Evolutionary conservation across 257 asterid genomes (phyloP).

Genomic region (Solanum tarapatanum): DNA sequence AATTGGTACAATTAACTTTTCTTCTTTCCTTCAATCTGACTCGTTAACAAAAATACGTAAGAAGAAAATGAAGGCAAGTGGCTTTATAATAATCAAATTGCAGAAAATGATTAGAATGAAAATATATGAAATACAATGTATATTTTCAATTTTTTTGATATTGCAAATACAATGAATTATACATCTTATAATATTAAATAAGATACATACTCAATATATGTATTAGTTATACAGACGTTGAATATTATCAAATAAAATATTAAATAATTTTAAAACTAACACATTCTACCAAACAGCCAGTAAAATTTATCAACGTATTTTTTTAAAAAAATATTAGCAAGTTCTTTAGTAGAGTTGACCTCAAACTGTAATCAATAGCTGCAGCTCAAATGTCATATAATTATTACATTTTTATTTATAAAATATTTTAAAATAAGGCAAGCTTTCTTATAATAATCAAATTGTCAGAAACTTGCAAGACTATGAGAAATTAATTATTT

Average conservation of each 20-base stretch:
- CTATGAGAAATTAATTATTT: background rate
- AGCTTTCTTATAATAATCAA: background rate
- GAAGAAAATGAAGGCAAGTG: background rate
- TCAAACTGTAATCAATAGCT: background rate
- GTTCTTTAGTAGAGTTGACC: background rate
- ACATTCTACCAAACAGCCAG: background rate
- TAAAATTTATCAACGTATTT: background rate
- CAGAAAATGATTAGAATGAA: too few species aligned
- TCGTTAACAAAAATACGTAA: background rate
- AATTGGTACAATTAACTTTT: background rate
- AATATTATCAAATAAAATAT: background rate
- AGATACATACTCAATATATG: too few species aligned
- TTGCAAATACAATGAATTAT: background rate
- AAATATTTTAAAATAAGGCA: background rate
- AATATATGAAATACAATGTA: too few species aligned
- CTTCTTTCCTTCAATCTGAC: background rate
- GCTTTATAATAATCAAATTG: background rate
- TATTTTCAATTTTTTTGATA: too few species aligned
- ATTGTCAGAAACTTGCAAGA: background rate
- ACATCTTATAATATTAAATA: too few species aligned
- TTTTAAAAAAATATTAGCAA: fast-evolving
- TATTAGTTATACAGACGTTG: background rate
- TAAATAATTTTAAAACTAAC: background rate
- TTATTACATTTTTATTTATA: background rate
- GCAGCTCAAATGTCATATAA: background rate